Evolutionary conservation across 1,284 basidiomycete genomes (phyloP).

Genomic region (Trametes hirsuta): DNA sequence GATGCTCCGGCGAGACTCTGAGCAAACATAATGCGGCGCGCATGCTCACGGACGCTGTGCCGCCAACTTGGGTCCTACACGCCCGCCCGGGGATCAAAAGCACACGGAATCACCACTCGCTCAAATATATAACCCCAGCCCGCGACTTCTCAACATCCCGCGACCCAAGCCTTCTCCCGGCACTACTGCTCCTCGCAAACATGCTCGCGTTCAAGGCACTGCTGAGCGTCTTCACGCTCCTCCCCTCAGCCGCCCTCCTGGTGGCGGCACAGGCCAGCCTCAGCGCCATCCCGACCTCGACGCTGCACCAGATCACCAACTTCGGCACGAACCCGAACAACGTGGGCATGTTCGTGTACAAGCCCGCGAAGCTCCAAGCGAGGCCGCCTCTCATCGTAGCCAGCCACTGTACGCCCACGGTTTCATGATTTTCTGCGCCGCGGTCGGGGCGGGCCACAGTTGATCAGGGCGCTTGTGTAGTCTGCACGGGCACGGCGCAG

Average conservation of each 20-base stretch:
- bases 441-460: too few species aligned
- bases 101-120: neutral
- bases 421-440: too few species aligned
- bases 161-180: neutral
- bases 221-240: constrained; percentile 28
- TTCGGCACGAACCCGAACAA: constrained; percentile 56
- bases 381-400: constrained; percentile 33
- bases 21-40: too few species aligned
- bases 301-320: constrained; percentile 32
- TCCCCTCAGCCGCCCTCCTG: constrained; percentile 30
- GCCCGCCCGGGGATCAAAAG: too few species aligned
- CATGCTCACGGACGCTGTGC: too few species aligned
- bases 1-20: neutral
- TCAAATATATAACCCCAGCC: neutral
- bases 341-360: constrained; percentile 53
- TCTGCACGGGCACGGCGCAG: constrained; percentile 15
- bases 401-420: constrained; percentile 14
- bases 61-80: too few species aligned
- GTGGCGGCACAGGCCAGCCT: constrained; percentile 29
- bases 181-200: neutral
- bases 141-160: neutral
- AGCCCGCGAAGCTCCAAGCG: constrained; percentile 43
- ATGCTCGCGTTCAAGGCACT: constrained; percentile 26
- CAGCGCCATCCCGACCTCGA: constrained; percentile 23
- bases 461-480: neutral